Base-by-base conservation (phyloP, 345 rosid species). In the Clarkia xantiana region DNA sequence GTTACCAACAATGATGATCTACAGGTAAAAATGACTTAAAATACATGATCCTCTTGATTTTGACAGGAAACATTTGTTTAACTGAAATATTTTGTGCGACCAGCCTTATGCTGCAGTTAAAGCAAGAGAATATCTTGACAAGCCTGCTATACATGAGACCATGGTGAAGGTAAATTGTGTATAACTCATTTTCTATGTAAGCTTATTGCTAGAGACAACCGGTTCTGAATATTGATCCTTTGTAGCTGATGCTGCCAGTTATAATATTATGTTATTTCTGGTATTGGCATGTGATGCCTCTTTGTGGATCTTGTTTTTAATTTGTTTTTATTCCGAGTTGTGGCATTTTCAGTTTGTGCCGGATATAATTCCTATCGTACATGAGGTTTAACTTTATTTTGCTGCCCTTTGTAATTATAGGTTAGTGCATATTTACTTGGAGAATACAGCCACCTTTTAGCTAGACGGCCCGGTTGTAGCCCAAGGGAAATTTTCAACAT, bases 1-100 rank as follows among this genome's bases (percentile, higher is more conserved):
- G 99, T 93, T 62, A 87, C 97, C 55, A 93, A 93, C 74, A 93
- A 93, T 23, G 97, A 93, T 56, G 97, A 93, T 72, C 81, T 93
- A 17, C 99, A 93, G 95, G 99, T 93, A 70, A 63, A 63, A 56
- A 49, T 59, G 57, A 46, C 54, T 39, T 44, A 38, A 52, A 42
- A 45, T 18, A 36, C 51, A 53, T 25, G 18, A 14, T 25, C 8
- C 25, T 16, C 41, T 11, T 45, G 52, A 39, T 54, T 46, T 51
- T 61, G 57, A 36, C 54, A 18, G 63, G 36, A 55, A n/a, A 50
- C 44, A 52, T 43, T 68, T 25, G 39, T 23, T 65, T 42, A 57
- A 60, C 69, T 58, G 36, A 58, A 68, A 49, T 44, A 52, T 55
- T 55, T 53, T 54, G 40, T 67, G 51, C 55, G 62, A 55, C 64